Evolutionary conservation across 345 rosid species (phyloP), one percentile per base, ranked within the genome.

Genomic region (Eucalyptus pumila): DNA sequence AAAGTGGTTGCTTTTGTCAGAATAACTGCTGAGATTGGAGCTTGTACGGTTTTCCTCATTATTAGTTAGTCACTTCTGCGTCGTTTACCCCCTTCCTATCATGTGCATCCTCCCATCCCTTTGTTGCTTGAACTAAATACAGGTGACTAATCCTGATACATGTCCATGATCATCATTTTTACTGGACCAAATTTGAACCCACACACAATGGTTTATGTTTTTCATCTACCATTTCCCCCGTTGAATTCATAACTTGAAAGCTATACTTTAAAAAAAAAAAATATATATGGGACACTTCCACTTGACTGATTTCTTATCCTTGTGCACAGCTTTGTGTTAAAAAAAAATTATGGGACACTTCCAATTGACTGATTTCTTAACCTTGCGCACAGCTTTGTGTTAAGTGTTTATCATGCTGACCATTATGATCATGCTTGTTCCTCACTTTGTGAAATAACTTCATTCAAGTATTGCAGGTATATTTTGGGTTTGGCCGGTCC

Each of bases 401-500:
- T 37, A 37, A 76, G 14, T 76, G 87, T 32, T 50, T 86, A 76
- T 21, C 83, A 76, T 40, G 12, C 21, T 76, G 83, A 76, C 88
- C 49, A 60, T 87, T n/a, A 49, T 67, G 44, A 44, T 47, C 34
- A 45, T 23, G 49, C n/a, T 54, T 87, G 51, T 44, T 51, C 80
- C 51, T 45, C 52, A n/a, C 67, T 67, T 58, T 87, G 76, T 58
- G 37, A 26, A 21, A 40, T 83, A 44, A 88, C 83, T 52, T 17
- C 34, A n/a, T 65, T 42, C 17, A 54, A 26, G 40, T 81, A 58
- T 86, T 91, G 91, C 94, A 98, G 99, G 95, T 91, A 93, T 89
- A 92, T 98, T 90, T 94, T 98, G 34, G 97, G 97, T 91, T 91
- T 97, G 93, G 99, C 98, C 87, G 99, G 98, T 89, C 97, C 99